Evolutionary conservation across 129 eudicot species (phyloP), one percentile per base, ranked within the genome.

Genomic region (Deinandra increscens): DNA sequence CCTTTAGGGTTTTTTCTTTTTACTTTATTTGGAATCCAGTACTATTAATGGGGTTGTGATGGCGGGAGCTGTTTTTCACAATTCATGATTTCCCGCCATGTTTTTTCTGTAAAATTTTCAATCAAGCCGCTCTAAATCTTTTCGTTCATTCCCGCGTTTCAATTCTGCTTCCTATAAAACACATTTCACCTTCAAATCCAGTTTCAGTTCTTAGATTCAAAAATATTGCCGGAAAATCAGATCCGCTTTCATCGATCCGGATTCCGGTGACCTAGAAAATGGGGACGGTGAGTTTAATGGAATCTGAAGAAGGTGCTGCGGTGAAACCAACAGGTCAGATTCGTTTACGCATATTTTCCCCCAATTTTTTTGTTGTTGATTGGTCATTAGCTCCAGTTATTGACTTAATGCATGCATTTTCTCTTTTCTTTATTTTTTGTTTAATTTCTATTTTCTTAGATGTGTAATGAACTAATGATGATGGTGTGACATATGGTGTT

Each of bases 241-340:
- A 64, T 0, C 11, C 19, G 42, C 44, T 39, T 19, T 39, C 50
- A 38, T 63, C 45, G 34, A 33, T 20, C 18, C 37, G 20, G 63
- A 69, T 51, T 55, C 13, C 31, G 31, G 64, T 36, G 64, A 44
- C 13, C 13, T 31, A 44, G 3, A 60, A 31, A 64, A 78, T 72
- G 78, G 78, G 73, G 33, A 58, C 78, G 36, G 26, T 51, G 46
- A 78, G 41, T 39, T 20, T 72, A 42, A 59, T 79, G 46, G 83
- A 73, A 36, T 46, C 60, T 5, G 75, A 60, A 60, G 74, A 43
- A 39, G 70, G 42, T 34, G 71, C 22, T 15, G 59, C 71, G 17
- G 72, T 41, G 55, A 78, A 78, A 64, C 64, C 74, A 37, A 7
- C 77, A 72, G 82, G 82, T 78, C 43, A 69, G 75, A 78, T 71